Conservation (phyloP, 75 land plant species). For the Larix kaempferi region DNA sequence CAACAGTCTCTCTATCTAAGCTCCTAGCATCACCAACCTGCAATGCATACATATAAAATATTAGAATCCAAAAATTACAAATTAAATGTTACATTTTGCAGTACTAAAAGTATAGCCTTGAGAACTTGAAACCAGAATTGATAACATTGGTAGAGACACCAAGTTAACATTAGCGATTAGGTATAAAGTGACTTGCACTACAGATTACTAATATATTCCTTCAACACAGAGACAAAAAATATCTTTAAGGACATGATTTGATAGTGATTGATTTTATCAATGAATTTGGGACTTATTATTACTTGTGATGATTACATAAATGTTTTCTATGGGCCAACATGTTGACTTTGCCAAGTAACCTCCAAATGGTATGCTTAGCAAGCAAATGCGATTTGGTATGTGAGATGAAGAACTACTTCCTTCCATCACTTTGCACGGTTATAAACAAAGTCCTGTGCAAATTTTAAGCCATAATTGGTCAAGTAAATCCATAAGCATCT, state of each 20-base stretch:
- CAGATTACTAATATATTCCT: not conserved
- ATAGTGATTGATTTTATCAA: not conserved
- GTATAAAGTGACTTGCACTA: not conserved
- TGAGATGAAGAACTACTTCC: too few species aligned
- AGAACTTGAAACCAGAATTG: too few species aligned
- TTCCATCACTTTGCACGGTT: too few species aligned
- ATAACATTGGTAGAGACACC: not conserved
- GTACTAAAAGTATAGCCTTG: not conserved
- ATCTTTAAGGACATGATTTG: not conserved
- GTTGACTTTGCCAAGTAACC: too few species aligned
- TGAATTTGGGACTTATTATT: not conserved
- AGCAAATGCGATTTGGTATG: too few species aligned
- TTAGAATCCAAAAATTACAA: not conserved
- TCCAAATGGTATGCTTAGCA: too few species aligned
- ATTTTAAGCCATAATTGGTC: too few species aligned
- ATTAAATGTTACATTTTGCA: not conserved
- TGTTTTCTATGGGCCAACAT: not conserved
- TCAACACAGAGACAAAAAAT: not conserved
- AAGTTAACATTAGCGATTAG: too few species aligned
- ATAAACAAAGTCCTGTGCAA: too few species aligned
- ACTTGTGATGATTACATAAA: not conserved
- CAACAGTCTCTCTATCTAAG: constrained; percentile 84
- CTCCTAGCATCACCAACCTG: constrained; percentile 94
- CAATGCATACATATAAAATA: not conserved
- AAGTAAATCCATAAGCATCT: too few species aligned